Conservation (phyloP, 1,139 yeast genomes). For the Meyerozyma smithsonii region DNA sequence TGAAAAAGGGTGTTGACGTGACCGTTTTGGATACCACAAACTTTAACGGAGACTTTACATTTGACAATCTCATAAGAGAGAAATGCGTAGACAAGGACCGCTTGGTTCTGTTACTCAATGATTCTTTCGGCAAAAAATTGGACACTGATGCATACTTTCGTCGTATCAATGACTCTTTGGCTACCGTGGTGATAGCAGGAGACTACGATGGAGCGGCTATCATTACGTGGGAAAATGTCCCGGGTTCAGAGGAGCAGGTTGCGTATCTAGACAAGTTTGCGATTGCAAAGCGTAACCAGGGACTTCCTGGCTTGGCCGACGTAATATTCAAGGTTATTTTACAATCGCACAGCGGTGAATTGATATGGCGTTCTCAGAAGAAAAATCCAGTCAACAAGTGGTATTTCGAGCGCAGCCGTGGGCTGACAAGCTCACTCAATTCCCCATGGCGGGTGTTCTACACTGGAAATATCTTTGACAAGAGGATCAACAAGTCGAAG, state of each 20-base stretch:
- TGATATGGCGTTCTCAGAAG: conserved; percentile 85
- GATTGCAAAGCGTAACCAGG: conserved; percentile 76
- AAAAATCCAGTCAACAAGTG: conserved; percentile 92
- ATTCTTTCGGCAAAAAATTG: conserved; percentile 71
- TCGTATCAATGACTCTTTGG: conserved; percentile 61
- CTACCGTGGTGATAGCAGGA: conserved; percentile 80
- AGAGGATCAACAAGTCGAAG: conserved; percentile 24
- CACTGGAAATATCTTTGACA: conserved; percentile 49
- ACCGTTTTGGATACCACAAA: conserved; percentile 38
- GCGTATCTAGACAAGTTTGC: conserved; percentile 93
- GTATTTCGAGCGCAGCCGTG: conserved; percentile 90
- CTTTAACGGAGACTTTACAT: conserved; percentile 31
- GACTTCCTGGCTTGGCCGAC: conserved; percentile 91
- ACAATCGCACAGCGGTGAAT: conserved; percentile 63
- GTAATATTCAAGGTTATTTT: conserved; percentile 79
- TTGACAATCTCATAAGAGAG: conserved; percentile 39
- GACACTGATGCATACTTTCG: conserved; percentile 59
- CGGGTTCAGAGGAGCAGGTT: conserved; percentile 19
- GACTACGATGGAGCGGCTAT: conserved; percentile 96
- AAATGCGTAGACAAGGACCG: conserved; percentile 52
- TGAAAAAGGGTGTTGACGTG: conserved; percentile 75
- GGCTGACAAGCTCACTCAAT: conserved; percentile 51
- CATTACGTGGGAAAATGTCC: conserved; percentile 64
- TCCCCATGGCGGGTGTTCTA: conserved; percentile 69
- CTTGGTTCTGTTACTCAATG: conserved; percentile 61